Base-by-base conservation (phyloP, 176 grass and related monocot species). In the Rhynchospora pubera region DNA sequence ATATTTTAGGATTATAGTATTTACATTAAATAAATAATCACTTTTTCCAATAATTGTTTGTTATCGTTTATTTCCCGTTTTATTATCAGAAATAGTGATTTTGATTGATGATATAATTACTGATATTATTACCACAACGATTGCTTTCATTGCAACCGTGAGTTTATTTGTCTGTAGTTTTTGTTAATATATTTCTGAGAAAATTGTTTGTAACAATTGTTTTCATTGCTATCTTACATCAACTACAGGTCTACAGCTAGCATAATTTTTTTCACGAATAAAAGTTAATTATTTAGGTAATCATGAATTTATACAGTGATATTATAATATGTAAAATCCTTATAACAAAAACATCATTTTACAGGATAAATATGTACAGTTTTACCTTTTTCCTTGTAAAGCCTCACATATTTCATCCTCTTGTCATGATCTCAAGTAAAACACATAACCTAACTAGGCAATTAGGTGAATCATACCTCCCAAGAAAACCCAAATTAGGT, bases 401-500 rank as follows among this genome's bases (percentile, higher is more conserved):
- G 16, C 18, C 3, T 70, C 22, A 51, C 12, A 51, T 39, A 73
- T 19, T 24, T 48, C 19, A 74, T 74, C 9, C 19, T 74, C 69
- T 74, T 76, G 72, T 1, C 48, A 76, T 76, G 48, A 15, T 55
- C 48, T 77, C 50, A 55, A 56, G 50, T 50, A 75, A 55, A 16
- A 30, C 53, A 55, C 50, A 56, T 56, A 56, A 77, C 13, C 72
- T 56, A 77, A 55, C 50, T 19, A 10, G 52, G 71, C 6, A 77
- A 28, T 77, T 77, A 55, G 72, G 72, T 77, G 66, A 77, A 28
- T 74, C 70, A 74, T 22, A 74, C 70, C 45, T 74, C 12, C 56
- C 11, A 39, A 23, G 21, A 26, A 74, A 74, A 52, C 19, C 19
- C 26, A 19, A 74, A 77, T 77, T 77, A 77, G 72, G 72, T 34